These are phyloP conservation scores for Globisporangium nodosum DNA, from an alignment of 352 stramenopile genomes.

Conservation along the genomic window DNA sequence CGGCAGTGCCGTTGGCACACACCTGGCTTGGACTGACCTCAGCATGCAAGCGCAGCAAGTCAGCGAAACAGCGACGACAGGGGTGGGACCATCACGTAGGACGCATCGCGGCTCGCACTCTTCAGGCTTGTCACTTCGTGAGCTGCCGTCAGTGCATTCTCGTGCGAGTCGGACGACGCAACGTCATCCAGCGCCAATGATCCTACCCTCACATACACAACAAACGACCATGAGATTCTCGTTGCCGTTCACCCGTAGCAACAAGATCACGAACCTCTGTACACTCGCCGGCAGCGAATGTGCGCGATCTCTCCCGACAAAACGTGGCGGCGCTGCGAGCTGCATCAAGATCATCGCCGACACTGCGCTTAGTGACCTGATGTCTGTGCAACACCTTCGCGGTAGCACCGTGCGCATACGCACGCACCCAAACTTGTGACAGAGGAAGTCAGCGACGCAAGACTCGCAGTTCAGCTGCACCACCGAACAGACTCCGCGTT, in stretches of 20 bases:
- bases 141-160: neutral
- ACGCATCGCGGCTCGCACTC: neutral
- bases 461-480: slow-evolving; percentile 43
- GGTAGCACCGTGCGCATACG: too few species aligned
- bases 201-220: neutral
- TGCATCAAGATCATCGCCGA: neutral
- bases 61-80: neutral
- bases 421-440: slow-evolving; percentile 47
- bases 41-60: neutral
- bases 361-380: too few species aligned
- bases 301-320: slow-evolving; percentile 45
- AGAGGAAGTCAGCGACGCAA: slow-evolving; percentile 49
- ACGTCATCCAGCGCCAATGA: neutral
- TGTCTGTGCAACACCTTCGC: neutral
- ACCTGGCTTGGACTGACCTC: neutral
- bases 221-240: neutral
- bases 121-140: neutral
- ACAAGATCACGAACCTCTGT: slow-evolving; percentile 10
- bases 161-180: neutral
- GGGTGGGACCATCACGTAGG: too few species aligned
- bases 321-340: slow-evolving; percentile 32
- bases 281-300: slow-evolving; percentile 37
- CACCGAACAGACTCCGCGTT: slow-evolving; percentile 4
- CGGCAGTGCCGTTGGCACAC: slow-evolving; percentile 12
- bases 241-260: neutral